Base-by-base conservation (phyloP, 2,329 filamentous ascomycete species). In the Chalaropsis thielavioides region DNA sequence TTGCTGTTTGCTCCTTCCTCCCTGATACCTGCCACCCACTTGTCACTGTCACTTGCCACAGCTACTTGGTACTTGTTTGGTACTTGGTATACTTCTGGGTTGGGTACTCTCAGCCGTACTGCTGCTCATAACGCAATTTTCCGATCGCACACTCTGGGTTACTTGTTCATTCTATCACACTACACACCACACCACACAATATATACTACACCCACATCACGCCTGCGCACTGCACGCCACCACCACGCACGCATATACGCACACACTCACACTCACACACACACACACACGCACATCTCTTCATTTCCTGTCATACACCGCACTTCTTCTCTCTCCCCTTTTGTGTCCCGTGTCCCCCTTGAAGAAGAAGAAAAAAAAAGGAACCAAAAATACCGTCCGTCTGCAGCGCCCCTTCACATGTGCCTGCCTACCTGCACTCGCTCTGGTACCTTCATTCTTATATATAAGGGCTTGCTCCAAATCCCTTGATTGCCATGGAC, bases 361-460 rank as follows among this genome's bases (percentile, higher is more conserved):
- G 24, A 31, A 31, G n/a, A 19, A n/a, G n/a, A 19, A n/a, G 38
- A 15, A 44, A 19, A 58, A 31, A 17, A 38, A 38, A 35, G 19
- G 31, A 38, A 38, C 6, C 19, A 44, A 19, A 61, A 13, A 61
- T 31, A 49, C 40, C 38, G 22, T 17, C 19, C 1, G 46, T 51
- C 22, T 58, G 27, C 24, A 58, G 54, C 27, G 27, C 54, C 54
- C 54, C 24, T 58, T 58, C 54, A 58, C 31, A 58, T 58, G 27
- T 46, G 41, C 40, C 31, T 63, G 19, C 63, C 22, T 40, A 56
- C 46, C 63, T 56, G 46, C 11, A 27, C n/a, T 24, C 15, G 15
- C 15, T 65, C 62, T 61, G 63, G 63, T 58, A 61, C 66, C 59
- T 44, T 64, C 64, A 51, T 51, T 65, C 46, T 43, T 68, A 65